phyloP scores from a whole-genome alignment of 352 stramenopile species.

The Thalassiosira exigua region DNA sequence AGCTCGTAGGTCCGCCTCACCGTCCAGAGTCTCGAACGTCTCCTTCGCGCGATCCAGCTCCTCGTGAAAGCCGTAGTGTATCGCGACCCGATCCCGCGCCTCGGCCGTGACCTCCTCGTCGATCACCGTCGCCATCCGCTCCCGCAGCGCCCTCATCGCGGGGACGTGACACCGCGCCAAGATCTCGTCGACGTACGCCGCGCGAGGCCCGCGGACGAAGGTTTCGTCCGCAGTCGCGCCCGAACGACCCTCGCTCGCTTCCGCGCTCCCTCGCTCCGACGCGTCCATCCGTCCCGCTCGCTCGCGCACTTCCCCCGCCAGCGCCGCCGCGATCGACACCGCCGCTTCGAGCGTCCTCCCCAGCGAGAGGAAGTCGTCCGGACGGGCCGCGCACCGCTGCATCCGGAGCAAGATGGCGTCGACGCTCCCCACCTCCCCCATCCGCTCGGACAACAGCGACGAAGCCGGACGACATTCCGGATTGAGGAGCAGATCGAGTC shows the following conservation, averaged over 20 bases:
- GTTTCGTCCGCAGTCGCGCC: too few species aligned
- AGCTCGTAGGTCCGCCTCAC: too few species aligned
- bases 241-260: too few species aligned
- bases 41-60: conserved; percentile 82
- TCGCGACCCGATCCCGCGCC: conserved; percentile 65
- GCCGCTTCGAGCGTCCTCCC: conserved; percentile 63
- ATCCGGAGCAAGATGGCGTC: conserved; percentile 79
- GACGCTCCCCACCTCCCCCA: conserved; percentile 69
- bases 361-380: conserved; percentile 76
- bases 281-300: conserved; percentile 37
- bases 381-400: conserved; percentile 71
- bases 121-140: conserved; percentile 70
- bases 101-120: conserved; percentile 76
- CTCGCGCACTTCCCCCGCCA: conserved; percentile 66
- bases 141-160: conserved; percentile 56
- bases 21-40: conserved; percentile 75
- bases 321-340: conserved; percentile 58
- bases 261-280: background rate
- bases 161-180: conserved; percentile 55
- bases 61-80: conserved; percentile 77
- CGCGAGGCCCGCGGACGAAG: too few species aligned
- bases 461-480: conserved; percentile 40
- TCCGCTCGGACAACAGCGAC: conserved; percentile 47
- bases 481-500: conserved; percentile 76
- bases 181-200: conserved; percentile 58